Evolutionary conservation across 176 grass and related monocot species (phyloP).

Genomic region (Pontederia paniculata): DNA sequence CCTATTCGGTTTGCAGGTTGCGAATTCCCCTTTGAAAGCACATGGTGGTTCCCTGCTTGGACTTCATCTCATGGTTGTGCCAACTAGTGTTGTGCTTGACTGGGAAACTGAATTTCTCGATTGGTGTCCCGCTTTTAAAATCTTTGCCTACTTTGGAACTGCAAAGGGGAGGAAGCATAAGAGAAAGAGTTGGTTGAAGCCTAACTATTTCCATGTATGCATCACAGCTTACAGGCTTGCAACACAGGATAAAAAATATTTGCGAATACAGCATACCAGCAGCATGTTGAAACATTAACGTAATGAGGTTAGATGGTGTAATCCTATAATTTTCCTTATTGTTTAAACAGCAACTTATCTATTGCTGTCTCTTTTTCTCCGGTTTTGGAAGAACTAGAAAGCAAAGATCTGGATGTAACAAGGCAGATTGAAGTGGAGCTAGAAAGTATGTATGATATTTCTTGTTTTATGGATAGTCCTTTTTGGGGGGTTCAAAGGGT

Average conservation of each 20-base stretch:
- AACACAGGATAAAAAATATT: slow-evolving; percentile 93
- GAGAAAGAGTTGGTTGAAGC: slow-evolving; percentile 91
- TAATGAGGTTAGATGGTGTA: slow-evolving; percentile 61
- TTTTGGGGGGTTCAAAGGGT: too few species aligned
- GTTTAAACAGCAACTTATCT: slow-evolving; percentile 9
- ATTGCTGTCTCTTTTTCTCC: slow-evolving; percentile 21
- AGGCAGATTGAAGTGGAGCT: slow-evolving; percentile 46
- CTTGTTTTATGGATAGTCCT: slow-evolving; percentile 3
- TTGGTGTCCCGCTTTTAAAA: slow-evolving; percentile 98
- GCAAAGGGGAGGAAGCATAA: slow-evolving; percentile 98
- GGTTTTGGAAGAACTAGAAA: slow-evolving; percentile 95
- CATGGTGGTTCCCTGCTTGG: too few species aligned
- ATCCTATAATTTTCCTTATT: slow-evolving; percentile 20
- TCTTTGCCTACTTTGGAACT: slow-evolving; percentile 93
- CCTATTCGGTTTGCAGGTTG: too few species aligned
- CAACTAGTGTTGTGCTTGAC: slow-evolving; percentile 97
- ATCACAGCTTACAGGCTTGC: slow-evolving; percentile 97
- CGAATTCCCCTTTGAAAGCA: too few species aligned
- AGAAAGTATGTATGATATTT: slow-evolving; percentile 34
- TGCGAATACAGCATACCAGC: slow-evolving; percentile 89
- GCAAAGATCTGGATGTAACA: slow-evolving; percentile 50
- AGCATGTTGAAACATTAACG: slow-evolving; percentile 85
- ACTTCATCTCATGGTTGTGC: slow-evolving; percentile 98
- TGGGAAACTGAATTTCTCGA: slow-evolving; percentile 99
- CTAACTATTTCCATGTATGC: slow-evolving; percentile 94